Evolutionary conservation across 2,329 filamentous ascomycete genomes (phyloP).

Genomic region (Cordyceps javanica): DNA sequence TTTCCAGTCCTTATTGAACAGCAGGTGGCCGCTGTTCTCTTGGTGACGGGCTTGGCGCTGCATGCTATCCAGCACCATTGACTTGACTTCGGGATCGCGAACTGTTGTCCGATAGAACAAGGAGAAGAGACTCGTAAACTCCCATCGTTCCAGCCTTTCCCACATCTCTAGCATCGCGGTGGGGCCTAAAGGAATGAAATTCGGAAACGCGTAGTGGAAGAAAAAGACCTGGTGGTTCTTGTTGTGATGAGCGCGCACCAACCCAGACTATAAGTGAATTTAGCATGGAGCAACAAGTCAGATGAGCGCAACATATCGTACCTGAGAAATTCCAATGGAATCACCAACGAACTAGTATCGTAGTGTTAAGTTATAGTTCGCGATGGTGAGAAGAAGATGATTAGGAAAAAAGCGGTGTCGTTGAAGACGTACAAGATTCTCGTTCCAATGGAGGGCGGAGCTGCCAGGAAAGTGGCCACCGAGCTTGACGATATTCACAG

Average conservation of each 20-base stretch:
- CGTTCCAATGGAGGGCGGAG: conserved; percentile 56
- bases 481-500: conserved; percentile 59
- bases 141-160: conserved; percentile 3
- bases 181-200: conserved; percentile 11
- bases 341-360: conserved; percentile 9
- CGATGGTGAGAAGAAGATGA: neutral
- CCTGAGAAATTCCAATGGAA: conserved; percentile 11
- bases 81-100: conserved; percentile 9
- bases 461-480: conserved; percentile 79
- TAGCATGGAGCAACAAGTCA: neutral
- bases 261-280: neutral
- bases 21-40: conserved; percentile 5
- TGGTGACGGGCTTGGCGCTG: conserved; percentile 8
- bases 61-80: conserved; percentile 8
- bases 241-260: conserved; percentile 8
- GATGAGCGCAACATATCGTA: neutral
- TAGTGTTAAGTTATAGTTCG: neutral
- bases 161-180: conserved; percentile 12
- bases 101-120: conserved; percentile 10
- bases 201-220: conserved; percentile 12
- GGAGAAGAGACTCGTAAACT: conserved; percentile 2
- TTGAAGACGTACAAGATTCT: conserved; percentile 34
- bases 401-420: neutral
- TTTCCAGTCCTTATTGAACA: neutral
- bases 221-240: conserved; percentile 8